Evolutionary conservation across 345 rosid species (phyloP).

Genomic region (Hibiscus trionum): DNA sequence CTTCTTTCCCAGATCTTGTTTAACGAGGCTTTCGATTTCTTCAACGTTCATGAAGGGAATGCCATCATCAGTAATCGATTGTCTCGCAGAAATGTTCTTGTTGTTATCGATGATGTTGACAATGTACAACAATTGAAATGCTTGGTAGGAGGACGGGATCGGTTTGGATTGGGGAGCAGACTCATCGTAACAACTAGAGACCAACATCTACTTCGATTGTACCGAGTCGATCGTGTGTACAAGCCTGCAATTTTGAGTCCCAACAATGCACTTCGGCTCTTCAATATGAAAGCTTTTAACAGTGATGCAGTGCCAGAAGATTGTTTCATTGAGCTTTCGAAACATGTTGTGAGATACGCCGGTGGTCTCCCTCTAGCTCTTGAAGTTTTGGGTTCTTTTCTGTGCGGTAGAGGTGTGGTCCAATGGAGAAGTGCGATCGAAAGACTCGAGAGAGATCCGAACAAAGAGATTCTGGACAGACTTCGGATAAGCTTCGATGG

Average conservation of each 20-base stretch:
- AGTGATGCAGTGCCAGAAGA: neutral
- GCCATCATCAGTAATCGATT: neutral
- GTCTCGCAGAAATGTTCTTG: neutral
- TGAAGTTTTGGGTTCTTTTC: no score
- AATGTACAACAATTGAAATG: neutral
- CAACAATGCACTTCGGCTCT: neutral
- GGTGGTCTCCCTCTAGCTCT: no score
- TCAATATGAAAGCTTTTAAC: neutral
- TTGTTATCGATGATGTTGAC: neutral
- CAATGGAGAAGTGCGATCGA: no score
- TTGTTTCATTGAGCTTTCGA: neutral
- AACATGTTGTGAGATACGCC: neutral
- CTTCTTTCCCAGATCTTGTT: neutral
- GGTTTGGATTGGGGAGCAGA: neutral
- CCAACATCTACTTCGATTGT: neutral
- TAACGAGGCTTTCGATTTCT: neutral
- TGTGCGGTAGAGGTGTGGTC: no score
- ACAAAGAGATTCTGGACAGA: neutral
- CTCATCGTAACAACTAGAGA: neutral
- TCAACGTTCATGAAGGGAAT: neutral
- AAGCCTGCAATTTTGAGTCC: neutral
- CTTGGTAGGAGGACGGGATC: neutral
- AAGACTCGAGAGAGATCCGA: no score
- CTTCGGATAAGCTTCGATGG: neutral
- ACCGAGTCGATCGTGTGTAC: neutral